Base-by-base conservation (phyloP, 345 rosid genomes). In the Eucalyptus brandiana region DNA sequence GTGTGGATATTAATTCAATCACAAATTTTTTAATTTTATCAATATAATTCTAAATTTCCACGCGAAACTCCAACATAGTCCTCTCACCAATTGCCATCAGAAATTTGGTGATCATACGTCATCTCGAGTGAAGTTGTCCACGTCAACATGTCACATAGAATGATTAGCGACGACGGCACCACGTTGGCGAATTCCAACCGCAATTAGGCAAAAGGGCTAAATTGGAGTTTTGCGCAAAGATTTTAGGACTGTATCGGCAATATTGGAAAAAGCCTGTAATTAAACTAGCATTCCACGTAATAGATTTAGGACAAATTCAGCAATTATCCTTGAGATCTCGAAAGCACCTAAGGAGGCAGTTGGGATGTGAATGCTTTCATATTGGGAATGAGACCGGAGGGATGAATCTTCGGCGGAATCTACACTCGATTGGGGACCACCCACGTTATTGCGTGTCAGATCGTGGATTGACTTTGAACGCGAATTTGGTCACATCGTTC, bases 161-260 rank as follows among this genome's bases (percentile, higher is more conserved):
- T 53, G 56, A 53, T 53, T 7, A 0, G 24, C 0, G 11, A 53
- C 0, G 0, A 21, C 2, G 0, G 5, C 1, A 53, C 11, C 5
- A 53, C 5, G 0, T 53, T 53, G 26, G 58, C 5, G 0, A 53
- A 21, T 53, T 53, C 11, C 26, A 53, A 53, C 11, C 5, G 0
- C 5, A 53, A 53, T 53, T 53, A 53, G 5, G 2, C 0, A 53
- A 21, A 8, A 53, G 26, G 26, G 1, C 0, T 53, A 53, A 0
- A 21, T 53, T 53, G 58, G 26, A 53, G 26, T 21, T 53, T 0
- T 53, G 0, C 5, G 11, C 26, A 0, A 53, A 1, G 26, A 53
- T 53, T 53, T 53, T 53, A 53, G 26, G 58, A 53, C 26, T 11
- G 1, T 53, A 53, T 19, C 0, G 26, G 5, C 2, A 21, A 21